These are phyloP conservation scores for grape (Vitis vinifera) DNA, from an alignment of 164 flowering plant species.

Conservation along the genomic window ASM3070453v1 NC_081810.1:5062001-5062500, in stretches of 20 bases:
- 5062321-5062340: neutral
- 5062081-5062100: neutral
- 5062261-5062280: slow-evolving; percentile 14
- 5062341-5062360: slow-evolving; percentile 15
- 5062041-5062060: too few relatives aligned
- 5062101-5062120: neutral
- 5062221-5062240: neutral
- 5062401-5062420: slow-evolving; percentile 17
- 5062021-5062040: slow-evolving; percentile 23
- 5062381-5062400: slow-evolving; percentile 39
- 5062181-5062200: neutral
- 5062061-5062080: neutral
- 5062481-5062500: neutral
- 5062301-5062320: neutral
- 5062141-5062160: slow-evolving; percentile 2
- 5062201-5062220: neutral
- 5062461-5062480: neutral
- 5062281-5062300: slow-evolving; percentile 7
- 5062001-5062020: slow-evolving; percentile 28
- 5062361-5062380: slow-evolving; percentile 16
- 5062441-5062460: neutral
- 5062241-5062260: neutral
- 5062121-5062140: slow-evolving; percentile 7
- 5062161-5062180: neutral
- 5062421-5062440: too few relatives aligned